Conservation (phyloP, 2,329 filamentous ascomycete species). For the Stromatinia cepivora region DNA sequence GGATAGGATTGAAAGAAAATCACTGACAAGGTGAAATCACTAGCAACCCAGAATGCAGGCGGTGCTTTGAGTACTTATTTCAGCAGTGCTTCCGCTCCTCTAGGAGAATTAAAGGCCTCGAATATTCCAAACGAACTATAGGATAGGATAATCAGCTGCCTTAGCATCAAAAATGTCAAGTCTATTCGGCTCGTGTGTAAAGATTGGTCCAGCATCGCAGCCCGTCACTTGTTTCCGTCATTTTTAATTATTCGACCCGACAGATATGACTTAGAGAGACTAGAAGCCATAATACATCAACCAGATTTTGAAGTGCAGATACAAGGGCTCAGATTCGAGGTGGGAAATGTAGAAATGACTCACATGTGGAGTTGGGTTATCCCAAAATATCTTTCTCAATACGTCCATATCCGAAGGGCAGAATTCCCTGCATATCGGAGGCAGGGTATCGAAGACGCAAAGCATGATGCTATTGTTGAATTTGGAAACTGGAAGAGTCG, state of each 20-base stretch:
- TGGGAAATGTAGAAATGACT: background rate
- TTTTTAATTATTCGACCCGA: constrained; percentile 1
- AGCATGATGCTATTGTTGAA: background rate
- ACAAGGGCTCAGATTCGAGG: background rate
- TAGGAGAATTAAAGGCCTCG: background rate
- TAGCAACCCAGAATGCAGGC: background rate
- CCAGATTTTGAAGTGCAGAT: background rate
- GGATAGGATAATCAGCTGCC: background rate
- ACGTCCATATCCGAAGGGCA: background rate
- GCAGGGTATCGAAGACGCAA: background rate
- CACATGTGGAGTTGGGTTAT: background rate
- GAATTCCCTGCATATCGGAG: background rate
- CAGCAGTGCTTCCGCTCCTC: background rate
- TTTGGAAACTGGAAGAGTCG: constrained; percentile 11
- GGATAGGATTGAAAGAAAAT: too few species aligned
- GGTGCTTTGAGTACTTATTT: too few species aligned
- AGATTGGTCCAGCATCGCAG: background rate
- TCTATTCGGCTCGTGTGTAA: constrained; percentile 2
- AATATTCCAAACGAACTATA: background rate
- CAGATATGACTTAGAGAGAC: background rate
- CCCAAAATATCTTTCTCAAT: background rate
- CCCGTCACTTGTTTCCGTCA: background rate
- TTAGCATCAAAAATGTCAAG: background rate
- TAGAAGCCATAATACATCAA: background rate
- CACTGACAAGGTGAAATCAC: background rate